Evolutionary conservation across 441 rosid genomes (phyloP), one percentile per base, ranked within the genome.

Genomic region (Raphanus hybrid): DNA sequence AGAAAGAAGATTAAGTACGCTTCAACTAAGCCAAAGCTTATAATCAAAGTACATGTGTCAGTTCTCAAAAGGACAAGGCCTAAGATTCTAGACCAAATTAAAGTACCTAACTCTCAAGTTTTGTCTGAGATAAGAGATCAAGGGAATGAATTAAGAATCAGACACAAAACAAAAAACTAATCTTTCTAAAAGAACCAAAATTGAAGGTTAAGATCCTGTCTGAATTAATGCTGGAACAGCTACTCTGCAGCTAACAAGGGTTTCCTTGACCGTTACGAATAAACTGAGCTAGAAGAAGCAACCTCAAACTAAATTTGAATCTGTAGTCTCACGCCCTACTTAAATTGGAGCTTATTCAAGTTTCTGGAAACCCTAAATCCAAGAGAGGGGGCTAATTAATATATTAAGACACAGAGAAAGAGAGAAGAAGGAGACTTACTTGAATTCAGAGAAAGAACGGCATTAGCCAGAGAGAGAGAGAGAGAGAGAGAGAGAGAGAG

Each of bases 371-470:
- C 57, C 81, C 73, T 59, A 65, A 67, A 73, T 35, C 14, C 16
- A 72, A 60, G 5, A 55, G 0, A 9, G 27, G 5, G 41, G 27
- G 52, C 52, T 41, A 43, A 43, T 43, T 43, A 43, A 43, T 43
- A 4, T 4, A 48, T 16, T 12, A 26, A 34, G 48, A 15, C 3
- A 39, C 45, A 35, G 26, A 34, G 7, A 34, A 8, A 14, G 63
- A 59, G 35, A 59, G 63, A 32, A 71, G 68, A 57, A 45, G 18
- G 57, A 45, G 29, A 72, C 77, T 67, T 16, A 67, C 69, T 2
- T 65, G 63, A 66, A 77, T 70, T 77, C 20, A 77, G 27, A 77
- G 12, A 32, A n/a, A 1, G 4, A 64, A 54, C 14, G 48, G 45
- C 80, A 77, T 76, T 34, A 64, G 18, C 18, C 7, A 61, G 9